A percentile compares a stretch with the other conserved stretches of the same genome.
phyloP scores from a whole-genome alignment of 2,329 filamentous ascomycete species.

The Fusarium brevicatenulatum region DNA sequence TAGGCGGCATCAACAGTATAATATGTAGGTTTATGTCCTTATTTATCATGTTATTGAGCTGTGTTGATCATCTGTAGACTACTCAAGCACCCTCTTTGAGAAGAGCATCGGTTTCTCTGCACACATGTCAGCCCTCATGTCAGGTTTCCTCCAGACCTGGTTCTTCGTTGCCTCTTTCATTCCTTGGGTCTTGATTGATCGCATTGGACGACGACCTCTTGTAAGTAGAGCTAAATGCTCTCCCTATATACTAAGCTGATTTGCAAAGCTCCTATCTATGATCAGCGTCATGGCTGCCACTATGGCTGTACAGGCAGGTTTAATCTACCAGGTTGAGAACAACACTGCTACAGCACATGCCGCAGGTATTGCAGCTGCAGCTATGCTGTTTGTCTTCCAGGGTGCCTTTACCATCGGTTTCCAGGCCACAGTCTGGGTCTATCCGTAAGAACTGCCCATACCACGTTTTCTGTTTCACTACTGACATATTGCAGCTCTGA shows the following conservation, averaged over 20 bases:
- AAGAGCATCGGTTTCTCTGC: constrained; percentile 54
- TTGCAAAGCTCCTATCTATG: constrained; percentile 50
- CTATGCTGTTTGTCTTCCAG: constrained; percentile 55
- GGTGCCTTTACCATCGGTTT: constrained; percentile 54
- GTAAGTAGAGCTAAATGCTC: background rate
- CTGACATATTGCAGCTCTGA: constrained; percentile 40
- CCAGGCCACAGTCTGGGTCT: constrained; percentile 50
- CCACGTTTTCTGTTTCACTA: rapidly evolving
- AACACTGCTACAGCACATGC: constrained; percentile 45
- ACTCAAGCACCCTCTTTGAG: constrained; percentile 58
- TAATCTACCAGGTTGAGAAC: constrained; percentile 54
- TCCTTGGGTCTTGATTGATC: constrained; percentile 42
- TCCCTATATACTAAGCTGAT: background rate
- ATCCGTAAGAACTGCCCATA: constrained; percentile 27
- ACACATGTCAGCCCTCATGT: constrained; percentile 60
- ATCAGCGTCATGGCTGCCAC: constrained; percentile 53
- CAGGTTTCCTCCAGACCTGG: constrained; percentile 62
- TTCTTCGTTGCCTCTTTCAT: constrained; percentile 54
- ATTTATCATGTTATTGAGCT: rapidly evolving
- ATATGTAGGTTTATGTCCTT: constrained; percentile 47
- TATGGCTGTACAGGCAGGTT: constrained; percentile 53
- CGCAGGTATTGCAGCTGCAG: constrained; percentile 53
- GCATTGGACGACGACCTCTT: constrained; percentile 29
- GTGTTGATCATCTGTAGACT: constrained; percentile 44
- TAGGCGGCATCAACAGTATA: constrained; percentile 61